phyloP scores from a whole-genome alignment of 139 green algal genomes.

The Parachlorella kessleri region DNA sequence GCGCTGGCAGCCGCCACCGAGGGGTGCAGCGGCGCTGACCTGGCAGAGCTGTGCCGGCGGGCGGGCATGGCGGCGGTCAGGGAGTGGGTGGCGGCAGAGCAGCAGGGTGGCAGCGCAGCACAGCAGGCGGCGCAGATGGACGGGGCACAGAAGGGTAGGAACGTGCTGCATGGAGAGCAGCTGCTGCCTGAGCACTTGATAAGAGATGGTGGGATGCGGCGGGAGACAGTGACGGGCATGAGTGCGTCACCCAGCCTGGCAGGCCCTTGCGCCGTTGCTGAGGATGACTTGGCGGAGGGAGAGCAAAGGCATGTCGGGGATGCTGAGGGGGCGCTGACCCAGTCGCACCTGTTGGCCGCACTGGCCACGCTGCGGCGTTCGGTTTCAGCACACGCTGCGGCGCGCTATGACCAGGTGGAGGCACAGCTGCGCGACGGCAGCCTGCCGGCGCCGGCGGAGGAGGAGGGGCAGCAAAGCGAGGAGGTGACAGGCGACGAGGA shows the following conservation, averaged over 20 bases:
- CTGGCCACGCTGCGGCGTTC: conserved; percentile 20
- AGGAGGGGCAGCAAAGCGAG: too few species aligned
- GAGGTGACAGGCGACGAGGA: too few species aligned
- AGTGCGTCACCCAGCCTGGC: too few species aligned
- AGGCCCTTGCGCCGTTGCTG: too few species aligned
- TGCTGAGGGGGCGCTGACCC: conserved; percentile 19
- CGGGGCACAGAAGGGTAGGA: not conserved
- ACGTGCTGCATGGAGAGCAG: too few species aligned
- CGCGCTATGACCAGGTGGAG: conserved; percentile 13
- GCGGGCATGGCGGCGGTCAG: conserved; percentile 17
- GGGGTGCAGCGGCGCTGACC: conserved; percentile 46
- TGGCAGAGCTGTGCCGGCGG: conserved; percentile 37
- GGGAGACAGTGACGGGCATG: too few species aligned
- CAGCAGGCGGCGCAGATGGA: not conserved
- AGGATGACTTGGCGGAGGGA: too few species aligned
- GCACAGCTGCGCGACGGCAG: conserved; percentile 17
- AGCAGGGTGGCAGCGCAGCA: not conserved
- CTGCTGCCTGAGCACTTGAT: too few species aligned
- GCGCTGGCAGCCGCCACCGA: conserved; percentile 17
- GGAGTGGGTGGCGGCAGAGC: conserved; percentile 15
- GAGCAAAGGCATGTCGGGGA: too few species aligned
- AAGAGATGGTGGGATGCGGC: too few species aligned
- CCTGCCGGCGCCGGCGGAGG: not conserved
- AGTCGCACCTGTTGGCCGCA: conserved; percentile 19
- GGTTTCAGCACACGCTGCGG: conserved; percentile 8